Percentiles rank a stretch among this genome's conserved stretches.
These are phyloP conservation scores for Tetracladium marchalianum DNA, from an alignment of 495 filamentous ascomycete species.

Conservation along the genomic window DNA sequence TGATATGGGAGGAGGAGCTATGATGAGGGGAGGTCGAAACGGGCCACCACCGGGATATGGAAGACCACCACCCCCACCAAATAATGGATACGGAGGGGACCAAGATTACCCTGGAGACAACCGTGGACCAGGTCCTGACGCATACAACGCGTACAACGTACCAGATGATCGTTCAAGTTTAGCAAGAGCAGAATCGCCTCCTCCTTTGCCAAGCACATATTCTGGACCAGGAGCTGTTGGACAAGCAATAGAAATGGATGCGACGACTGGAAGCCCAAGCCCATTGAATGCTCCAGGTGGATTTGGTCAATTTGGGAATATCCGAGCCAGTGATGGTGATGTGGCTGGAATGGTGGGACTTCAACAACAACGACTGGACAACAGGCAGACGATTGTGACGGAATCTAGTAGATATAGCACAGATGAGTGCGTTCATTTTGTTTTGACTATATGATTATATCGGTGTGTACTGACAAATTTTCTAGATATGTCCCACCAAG, in stretches of 20 bases:
- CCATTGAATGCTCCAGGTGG: conserved; percentile 27
- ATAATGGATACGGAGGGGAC: conserved; percentile 28
- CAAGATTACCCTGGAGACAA: conserved; percentile 23
- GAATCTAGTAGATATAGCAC: conserved; percentile 60
- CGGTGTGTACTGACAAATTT: conserved; percentile 19
- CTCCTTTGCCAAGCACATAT: conserved; percentile 49
- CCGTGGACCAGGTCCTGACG: conserved; percentile 23
- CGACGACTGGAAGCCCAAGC: conserved; percentile 45
- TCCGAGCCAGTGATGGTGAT: conserved; percentile 57
- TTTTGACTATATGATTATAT: too few species aligned
- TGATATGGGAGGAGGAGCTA: conserved; percentile 27
- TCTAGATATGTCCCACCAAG: conserved; percentile 56
- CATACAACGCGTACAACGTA: conserved; percentile 34
- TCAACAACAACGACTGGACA: conserved; percentile 43
- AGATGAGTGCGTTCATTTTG: conserved; percentile 55
- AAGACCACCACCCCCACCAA: conserved; percentile 34
- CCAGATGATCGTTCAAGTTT: conserved; percentile 25
- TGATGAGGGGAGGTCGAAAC: conserved; percentile 37
- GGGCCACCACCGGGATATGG: conserved; percentile 45
- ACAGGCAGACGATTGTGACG: conserved; percentile 38
- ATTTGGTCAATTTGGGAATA: conserved; percentile 36
- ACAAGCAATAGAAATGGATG: conserved; percentile 82
- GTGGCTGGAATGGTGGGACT: conserved; percentile 59
- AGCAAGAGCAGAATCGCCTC: conserved; percentile 50
- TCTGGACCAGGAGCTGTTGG: conserved; percentile 36